These are phyloP conservation scores for Torrubiellomyces zombiae DNA, from an alignment of 2,329 filamentous ascomycete genomes.

Conservation along the genomic window DNA sequence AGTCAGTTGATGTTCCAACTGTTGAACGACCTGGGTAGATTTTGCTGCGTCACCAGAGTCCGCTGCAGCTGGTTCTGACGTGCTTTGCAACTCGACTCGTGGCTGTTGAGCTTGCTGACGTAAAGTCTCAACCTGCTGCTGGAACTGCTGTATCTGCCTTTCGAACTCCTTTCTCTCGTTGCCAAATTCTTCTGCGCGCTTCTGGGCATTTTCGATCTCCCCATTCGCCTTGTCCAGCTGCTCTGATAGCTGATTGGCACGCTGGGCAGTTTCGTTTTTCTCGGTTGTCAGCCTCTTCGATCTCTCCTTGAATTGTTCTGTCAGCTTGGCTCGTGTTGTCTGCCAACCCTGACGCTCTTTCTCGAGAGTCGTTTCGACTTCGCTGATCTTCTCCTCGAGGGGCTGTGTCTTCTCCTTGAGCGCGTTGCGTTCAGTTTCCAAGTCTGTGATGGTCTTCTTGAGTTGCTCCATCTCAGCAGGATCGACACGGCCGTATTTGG, in stretches of 20 bases:
- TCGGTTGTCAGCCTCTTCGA: constrained; percentile 36
- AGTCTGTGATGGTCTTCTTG: constrained; percentile 54
- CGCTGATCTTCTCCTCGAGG: constrained; percentile 35
- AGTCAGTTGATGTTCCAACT: constrained; percentile 32
- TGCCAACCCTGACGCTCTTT: constrained; percentile 38
- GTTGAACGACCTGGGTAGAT: constrained; percentile 28
- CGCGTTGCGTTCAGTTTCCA: constrained; percentile 48
- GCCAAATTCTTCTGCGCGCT: constrained; percentile 14
- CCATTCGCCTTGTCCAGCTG: constrained; percentile 28
- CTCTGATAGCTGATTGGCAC: constrained; percentile 34
- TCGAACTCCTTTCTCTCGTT: constrained; percentile 20
- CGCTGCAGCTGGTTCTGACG: constrained; percentile 10
- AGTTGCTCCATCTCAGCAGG: constrained; percentile 83
- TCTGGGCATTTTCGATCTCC: constrained; percentile 37
- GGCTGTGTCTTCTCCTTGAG: constrained; percentile 32
- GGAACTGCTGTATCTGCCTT: constrained; percentile 26
- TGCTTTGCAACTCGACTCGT: constrained; percentile 15
- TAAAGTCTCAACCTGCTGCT: constrained; percentile 22
- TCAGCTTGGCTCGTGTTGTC: constrained; percentile 32
- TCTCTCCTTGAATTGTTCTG: constrained; percentile 47
- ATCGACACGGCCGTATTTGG: constrained; percentile 90
- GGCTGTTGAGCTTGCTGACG: constrained; percentile 17
- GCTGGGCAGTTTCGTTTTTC: constrained; percentile 32
- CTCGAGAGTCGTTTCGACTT: constrained; percentile 34
- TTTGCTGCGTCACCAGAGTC: constrained; percentile 19